Percentiles rank a stretch among this genome's conserved stretches.
Evolutionary conservation across 352 stramenopile genomes (phyloP).

Genomic region (Hyaloperonospora brassicae): DNA sequence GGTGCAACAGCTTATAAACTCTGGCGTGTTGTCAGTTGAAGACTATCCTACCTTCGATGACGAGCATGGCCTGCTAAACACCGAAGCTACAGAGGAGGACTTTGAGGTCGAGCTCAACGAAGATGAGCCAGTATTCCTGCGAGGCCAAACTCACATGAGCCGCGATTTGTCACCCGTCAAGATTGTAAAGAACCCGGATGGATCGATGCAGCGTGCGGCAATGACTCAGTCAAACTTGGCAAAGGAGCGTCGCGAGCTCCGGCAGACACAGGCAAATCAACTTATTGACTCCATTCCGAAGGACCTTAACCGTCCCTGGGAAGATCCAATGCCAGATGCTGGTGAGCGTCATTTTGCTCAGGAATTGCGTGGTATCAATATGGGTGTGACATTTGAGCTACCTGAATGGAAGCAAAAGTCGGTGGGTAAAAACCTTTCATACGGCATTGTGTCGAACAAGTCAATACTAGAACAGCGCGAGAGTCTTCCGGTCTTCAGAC

Average conservation of each 20-base stretch:
- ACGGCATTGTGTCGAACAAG: constrained; percentile 94
- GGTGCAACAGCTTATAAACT: constrained; percentile 96
- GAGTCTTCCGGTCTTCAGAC: constrained; percentile 92
- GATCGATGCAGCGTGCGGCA: constrained; percentile 94
- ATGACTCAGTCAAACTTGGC: constrained; percentile 94
- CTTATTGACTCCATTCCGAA: constrained; percentile 96
- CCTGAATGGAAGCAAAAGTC: constrained; percentile 98
- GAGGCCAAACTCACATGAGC: constrained; percentile 88
- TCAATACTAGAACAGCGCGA: constrained; percentile 96
- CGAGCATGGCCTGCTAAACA: constrained; percentile 80
- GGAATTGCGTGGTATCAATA: constrained; percentile 90
- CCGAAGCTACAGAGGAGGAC: constrained; percentile 77
- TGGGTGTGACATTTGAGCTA: constrained; percentile 84
- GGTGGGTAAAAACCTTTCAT: constrained; percentile 93
- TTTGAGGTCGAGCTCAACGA: constrained; percentile 96
- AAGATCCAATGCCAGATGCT: constrained; percentile 96
- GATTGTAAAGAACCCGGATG: constrained; percentile 99
- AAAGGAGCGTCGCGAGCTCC: constrained; percentile 96
- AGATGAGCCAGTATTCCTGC: constrained; percentile 94
- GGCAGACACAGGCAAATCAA: constrained; percentile 95
- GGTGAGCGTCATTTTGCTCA: constrained; percentile 97
- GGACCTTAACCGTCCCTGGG: constrained; percentile 97
- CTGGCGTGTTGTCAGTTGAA: constrained; percentile 95
- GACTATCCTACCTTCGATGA: constrained; percentile 97
- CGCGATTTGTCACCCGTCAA: constrained; percentile 92